Percentiles rank a stretch among this genome's conserved stretches.
Conservation (phyloP, 139 green algal species). For the Pleodorina starrii region DNA sequence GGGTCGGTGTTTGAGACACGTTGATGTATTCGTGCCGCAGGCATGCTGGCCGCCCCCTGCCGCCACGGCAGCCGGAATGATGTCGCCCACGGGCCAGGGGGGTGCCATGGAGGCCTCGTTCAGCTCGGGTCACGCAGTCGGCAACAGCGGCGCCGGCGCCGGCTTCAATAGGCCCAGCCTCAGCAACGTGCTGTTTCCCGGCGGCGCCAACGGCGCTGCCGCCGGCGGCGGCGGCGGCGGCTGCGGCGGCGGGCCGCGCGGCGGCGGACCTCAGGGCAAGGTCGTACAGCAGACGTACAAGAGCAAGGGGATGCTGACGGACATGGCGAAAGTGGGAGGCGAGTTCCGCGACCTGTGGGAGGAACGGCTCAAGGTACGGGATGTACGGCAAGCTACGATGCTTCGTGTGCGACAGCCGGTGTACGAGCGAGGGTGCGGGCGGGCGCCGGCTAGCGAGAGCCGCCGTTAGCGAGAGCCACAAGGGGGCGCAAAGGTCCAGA, state of each 20-base stretch:
- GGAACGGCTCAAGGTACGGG: conserved; percentile 51
- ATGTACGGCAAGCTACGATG: too few species aligned
- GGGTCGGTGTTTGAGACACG: too few species aligned
- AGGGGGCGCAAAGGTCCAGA: background rate
- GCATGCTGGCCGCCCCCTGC: background rate
- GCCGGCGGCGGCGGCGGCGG: background rate
- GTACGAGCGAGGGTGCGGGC: too few species aligned
- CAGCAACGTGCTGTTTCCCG: background rate
- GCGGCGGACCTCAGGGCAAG: background rate
- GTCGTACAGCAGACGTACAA: conserved; percentile 9
- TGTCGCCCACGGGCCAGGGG: background rate
- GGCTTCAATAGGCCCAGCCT: background rate
- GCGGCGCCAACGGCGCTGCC: background rate
- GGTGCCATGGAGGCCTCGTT: background rate
- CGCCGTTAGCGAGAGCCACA: too few species aligned
- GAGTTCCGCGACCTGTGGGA: conserved; percentile 61
- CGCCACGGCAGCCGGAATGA: background rate
- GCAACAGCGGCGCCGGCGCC: background rate
- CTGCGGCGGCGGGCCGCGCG: background rate
- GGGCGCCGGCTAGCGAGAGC: too few species aligned
- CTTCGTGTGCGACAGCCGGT: too few species aligned
- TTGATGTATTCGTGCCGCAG: background rate
- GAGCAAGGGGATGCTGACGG: conserved; percentile 22
- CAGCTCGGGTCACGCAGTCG: background rate
- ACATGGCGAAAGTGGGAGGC: conserved; percentile 37